A percentile compares a stretch with the other conserved stretches of the same genome.
Conservation (phyloP, 83 land plant genomes). For the Thuja plicata region DNA sequence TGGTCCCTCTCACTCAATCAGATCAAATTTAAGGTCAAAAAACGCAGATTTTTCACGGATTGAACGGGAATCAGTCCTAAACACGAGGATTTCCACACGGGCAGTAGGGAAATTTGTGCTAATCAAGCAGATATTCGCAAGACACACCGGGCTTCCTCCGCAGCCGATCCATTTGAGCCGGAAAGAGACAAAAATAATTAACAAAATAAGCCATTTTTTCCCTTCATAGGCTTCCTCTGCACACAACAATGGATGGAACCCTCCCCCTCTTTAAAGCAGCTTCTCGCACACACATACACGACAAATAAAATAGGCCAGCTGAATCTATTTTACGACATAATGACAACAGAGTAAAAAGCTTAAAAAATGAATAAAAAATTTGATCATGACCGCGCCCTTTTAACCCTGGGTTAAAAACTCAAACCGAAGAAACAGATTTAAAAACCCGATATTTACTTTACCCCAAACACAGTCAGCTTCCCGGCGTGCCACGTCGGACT, state of each 20-base stretch:
- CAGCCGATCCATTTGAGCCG: neutral
- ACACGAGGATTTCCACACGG: neutral
- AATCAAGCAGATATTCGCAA: neutral
- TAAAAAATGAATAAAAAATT: neutral
- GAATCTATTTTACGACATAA: constrained; percentile 3
- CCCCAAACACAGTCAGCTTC: neutral
- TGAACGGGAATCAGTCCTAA: neutral
- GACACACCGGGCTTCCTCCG: neutral
- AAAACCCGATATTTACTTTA: no score
- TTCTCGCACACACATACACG: neutral
- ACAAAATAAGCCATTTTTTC: neutral
- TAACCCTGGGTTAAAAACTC: neutral
- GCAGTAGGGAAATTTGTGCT: neutral
- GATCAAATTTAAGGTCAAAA: neutral
- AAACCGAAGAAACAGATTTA: neutral
- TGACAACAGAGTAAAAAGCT: neutral
- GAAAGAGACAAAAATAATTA: neutral
- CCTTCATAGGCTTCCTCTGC: neutral
- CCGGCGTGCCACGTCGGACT: neutral
- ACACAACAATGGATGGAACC: neutral
- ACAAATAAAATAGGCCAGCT: neutral
- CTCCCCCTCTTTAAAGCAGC: neutral
- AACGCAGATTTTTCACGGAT: neutral
- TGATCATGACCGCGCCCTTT: neutral
- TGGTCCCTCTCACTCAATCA: neutral